phyloP scores from a whole-genome alignment of 352 stramenopile genomes.

The Globisporangium cylindrosporum region DNA sequence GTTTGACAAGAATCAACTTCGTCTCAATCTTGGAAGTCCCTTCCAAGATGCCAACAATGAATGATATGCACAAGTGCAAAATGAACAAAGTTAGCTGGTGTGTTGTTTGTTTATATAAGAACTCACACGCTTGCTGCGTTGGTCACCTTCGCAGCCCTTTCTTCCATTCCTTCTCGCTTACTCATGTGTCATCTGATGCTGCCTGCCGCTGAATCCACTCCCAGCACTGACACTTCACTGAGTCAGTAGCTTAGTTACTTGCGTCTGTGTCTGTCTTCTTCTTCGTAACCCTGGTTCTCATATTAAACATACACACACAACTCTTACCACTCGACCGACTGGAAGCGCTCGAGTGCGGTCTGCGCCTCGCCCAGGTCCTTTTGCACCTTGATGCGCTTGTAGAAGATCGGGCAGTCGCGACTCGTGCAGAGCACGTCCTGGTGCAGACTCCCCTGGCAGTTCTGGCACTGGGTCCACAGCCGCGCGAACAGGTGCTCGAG shows the following conservation, averaged over 20 bases:
- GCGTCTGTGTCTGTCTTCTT: neutral
- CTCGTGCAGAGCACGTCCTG: slow-evolving; percentile 95
- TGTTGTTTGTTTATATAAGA: neutral
- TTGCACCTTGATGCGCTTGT: slow-evolving; percentile 99
- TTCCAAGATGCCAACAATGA: too few species aligned
- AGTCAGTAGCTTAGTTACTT: neutral
- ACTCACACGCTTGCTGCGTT: neutral
- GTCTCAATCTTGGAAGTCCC: too few species aligned
- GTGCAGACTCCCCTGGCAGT: slow-evolving; percentile 98
- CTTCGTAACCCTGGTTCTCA: neutral
- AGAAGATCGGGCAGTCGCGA: slow-evolving; percentile 99
- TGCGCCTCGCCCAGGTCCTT: slow-evolving; percentile 96
- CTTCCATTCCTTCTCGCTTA: neutral
- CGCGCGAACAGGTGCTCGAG: slow-evolving; percentile 93
- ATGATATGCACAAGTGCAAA: too few species aligned
- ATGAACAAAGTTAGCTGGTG: neutral
- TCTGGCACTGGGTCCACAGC: slow-evolving; percentile 98
- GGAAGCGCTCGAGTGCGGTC: slow-evolving; percentile 93
- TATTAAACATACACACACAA: neutral
- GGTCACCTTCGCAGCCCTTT: neutral
- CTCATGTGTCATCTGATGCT: neutral
- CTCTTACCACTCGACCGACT: slow-evolving; percentile 77
- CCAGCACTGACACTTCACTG: neutral
- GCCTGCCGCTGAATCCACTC: neutral
- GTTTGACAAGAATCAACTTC: too few species aligned